These are phyloP conservation scores for Silybum marianum DNA, from an alignment of 129 eudicot genomes.

Conservation along the genomic window DNA sequence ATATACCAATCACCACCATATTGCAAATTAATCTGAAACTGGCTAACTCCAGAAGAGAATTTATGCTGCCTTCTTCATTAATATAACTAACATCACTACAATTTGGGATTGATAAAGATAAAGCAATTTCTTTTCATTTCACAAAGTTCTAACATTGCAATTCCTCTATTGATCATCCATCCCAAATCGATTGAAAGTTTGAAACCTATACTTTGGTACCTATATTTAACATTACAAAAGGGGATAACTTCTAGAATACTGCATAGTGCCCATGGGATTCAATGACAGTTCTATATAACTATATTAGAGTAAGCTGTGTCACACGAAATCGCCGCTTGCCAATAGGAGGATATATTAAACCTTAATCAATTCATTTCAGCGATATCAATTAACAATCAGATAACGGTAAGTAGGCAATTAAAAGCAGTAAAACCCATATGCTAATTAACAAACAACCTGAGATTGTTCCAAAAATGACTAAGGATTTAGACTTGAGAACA, in stretches of 20 bases:
- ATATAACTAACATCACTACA: not conserved
- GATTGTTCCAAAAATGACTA: not conserved
- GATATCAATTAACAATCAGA: not conserved
- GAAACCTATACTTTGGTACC: not conserved
- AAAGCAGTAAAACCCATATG: not conserved
- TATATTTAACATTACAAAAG: not conserved
- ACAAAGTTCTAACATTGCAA: slow-evolving; percentile 2
- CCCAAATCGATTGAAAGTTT: not conserved
- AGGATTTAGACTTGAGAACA: slow-evolving; percentile 8
- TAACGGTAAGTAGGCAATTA: not conserved
- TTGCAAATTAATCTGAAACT: not conserved
- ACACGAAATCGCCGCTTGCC: not conserved
- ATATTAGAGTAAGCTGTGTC: not conserved
- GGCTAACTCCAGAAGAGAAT: not conserved
- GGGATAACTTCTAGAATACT: slow-evolving; percentile 16
- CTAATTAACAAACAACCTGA: not conserved
- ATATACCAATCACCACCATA: not conserved
- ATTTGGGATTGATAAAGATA: not conserved
- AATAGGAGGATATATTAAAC: not conserved
- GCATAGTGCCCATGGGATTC: not conserved
- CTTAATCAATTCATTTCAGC: not conserved
- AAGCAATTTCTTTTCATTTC: not conserved
- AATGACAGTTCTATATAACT: not conserved
- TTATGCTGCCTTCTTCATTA: not conserved
- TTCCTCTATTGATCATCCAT: not conserved